Conservation (phyloP, 2,329 filamentous ascomycete genomes). For the Aspergillus alliaceus region DNA sequence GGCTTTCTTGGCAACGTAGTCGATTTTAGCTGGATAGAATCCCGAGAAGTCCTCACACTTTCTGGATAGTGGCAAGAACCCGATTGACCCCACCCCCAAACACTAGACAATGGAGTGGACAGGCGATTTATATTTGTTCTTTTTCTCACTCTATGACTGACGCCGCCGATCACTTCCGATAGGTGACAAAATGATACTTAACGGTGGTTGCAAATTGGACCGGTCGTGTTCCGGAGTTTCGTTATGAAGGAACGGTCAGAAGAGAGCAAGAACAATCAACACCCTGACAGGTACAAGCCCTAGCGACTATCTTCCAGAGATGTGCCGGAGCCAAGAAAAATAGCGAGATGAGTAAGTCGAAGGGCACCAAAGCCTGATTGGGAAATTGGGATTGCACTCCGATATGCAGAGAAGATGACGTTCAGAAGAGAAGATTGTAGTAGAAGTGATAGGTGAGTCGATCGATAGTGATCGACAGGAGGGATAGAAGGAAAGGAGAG, state of each 20-base stretch:
- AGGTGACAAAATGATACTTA: slow-evolving; percentile 21
- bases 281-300: not conserved
- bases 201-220: slow-evolving; percentile 29
- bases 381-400: not conserved
- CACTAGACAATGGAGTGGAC: not conserved
- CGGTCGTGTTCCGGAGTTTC: slow-evolving; percentile 19
- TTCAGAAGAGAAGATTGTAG: not conserved
- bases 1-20: slow-evolving; percentile 6
- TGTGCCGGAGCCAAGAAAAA: slow-evolving; percentile 9
- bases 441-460: not conserved
- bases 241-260: not conserved
- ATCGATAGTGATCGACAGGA: not conserved
- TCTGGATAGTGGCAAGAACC: slow-evolving; percentile 7
- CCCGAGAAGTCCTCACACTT: slow-evolving; percentile 5
- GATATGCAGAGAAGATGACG: not conserved
- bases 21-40: slow-evolving; percentile 7
- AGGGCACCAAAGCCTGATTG: not conserved
- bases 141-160: slow-evolving; percentile 8
- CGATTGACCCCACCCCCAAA: not conserved
- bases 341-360: not conserved
- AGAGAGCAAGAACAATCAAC: not conserved
- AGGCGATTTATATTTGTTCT: not conserved
- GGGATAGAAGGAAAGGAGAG: not conserved
- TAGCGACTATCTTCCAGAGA: slow-evolving; percentile 24
- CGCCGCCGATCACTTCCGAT: slow-evolving; percentile 12